A percentile compares a stretch with the other conserved stretches of the same genome.
phyloP scores from a whole-genome alignment of 495 filamentous ascomycete species.

The Haplographium delicatum region DNA sequence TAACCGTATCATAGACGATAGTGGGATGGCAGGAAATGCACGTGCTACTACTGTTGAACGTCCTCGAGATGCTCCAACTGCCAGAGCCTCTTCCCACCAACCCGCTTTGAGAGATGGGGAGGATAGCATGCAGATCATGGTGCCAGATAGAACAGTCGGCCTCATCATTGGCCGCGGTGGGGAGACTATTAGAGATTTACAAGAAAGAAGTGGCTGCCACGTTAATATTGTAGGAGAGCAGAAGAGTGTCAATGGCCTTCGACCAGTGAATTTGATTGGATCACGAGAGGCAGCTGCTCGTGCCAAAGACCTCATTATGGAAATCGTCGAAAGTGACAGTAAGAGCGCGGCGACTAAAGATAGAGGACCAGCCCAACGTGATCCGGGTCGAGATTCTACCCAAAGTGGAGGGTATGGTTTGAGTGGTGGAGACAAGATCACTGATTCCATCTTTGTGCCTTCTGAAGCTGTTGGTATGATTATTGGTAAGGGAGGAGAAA shows the following conservation, averaged over 20 bases:
- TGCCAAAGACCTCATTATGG: constrained; percentile 75
- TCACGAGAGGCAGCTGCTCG: constrained; percentile 55
- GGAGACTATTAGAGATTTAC: constrained; percentile 84
- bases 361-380: constrained; percentile 19
- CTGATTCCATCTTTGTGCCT: constrained; percentile 73
- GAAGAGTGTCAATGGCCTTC: constrained; percentile 76
- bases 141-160: constrained; percentile 82
- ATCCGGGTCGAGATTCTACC: constrained; percentile 29
- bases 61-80: constrained; percentile 20
- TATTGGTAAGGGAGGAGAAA: constrained; percentile 82
- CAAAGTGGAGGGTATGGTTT: constrained; percentile 35
- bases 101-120: constrained; percentile 63
- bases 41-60: constrained; percentile 29
- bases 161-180: constrained; percentile 81
- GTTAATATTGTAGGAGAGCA: constrained; percentile 85
- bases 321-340: constrained; percentile 82
- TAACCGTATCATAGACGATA: constrained; percentile 76
- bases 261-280: constrained; percentile 81
- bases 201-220: constrained; percentile 79
- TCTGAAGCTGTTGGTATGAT: constrained; percentile 89
- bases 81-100: constrained; percentile 29
- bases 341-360: constrained; percentile 42
- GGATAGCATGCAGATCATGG: constrained; percentile 76
- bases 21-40: constrained; percentile 55
- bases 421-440: constrained; percentile 54